phyloP scores from a whole-genome alignment of 2,329 filamentous ascomycete species.

The Venturia oleaginea region DNA sequence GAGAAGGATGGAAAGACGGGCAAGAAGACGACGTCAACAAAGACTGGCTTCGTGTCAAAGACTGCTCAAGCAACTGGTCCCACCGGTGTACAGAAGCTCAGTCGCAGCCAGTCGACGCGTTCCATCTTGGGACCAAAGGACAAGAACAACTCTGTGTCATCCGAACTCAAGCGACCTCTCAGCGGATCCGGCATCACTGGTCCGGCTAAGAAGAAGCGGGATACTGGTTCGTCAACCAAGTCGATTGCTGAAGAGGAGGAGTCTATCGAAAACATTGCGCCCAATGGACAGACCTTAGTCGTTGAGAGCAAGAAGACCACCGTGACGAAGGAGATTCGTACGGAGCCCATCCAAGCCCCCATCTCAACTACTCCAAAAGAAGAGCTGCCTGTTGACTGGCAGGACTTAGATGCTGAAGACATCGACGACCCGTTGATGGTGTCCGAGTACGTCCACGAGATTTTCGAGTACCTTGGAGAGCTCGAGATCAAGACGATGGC shows the following conservation, averaged over 20 bases:
- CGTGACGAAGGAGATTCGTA: constrained; percentile 20
- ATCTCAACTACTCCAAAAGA: constrained; percentile 19
- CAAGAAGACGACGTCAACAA: constrained; percentile 61
- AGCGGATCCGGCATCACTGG: constrained; percentile 62
- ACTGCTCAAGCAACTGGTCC: constrained; percentile 66
- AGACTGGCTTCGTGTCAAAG: constrained; percentile 64
- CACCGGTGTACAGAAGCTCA: constrained; percentile 70
- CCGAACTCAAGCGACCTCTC: constrained; percentile 62
- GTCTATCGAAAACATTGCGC: constrained; percentile 53
- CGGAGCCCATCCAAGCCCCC: constrained; percentile 20
- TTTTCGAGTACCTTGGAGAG: constrained; percentile 89
- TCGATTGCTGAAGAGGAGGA: constrained; percentile 51
- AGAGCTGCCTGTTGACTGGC: constrained; percentile 23
- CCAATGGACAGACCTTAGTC: constrained; percentile 56
- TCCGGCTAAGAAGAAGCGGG: constrained; percentile 59
- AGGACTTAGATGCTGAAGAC: constrained; percentile 75
- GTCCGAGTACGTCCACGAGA: constrained; percentile 92
- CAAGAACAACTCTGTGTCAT: constrained; percentile 47
- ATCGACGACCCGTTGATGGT: constrained; percentile 94
- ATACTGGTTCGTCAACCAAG: constrained; percentile 42
- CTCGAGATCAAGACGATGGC: constrained; percentile 74
- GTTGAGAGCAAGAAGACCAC: constrained; percentile 41
- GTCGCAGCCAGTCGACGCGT: constrained; percentile 51
- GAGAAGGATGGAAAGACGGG: constrained; percentile 46
- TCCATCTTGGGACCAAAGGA: constrained; percentile 59